Base-by-base conservation (phyloP, 1,284 basidiomycete genomes). In the Melanopsichium pennsylvanicum region DNA sequence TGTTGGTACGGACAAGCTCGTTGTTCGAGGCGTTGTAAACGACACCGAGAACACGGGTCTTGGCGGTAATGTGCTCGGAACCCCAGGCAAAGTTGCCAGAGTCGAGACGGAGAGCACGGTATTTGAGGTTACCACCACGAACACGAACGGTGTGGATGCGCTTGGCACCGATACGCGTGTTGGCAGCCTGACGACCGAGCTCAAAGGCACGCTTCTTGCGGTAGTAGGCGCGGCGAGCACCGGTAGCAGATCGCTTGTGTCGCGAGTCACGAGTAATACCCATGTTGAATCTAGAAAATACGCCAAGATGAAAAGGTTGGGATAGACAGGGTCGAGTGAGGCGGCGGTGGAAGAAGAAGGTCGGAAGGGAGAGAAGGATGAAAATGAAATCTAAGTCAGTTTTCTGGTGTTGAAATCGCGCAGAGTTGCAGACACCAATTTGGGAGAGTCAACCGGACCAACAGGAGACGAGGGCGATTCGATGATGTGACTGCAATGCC, bases 1-100 rank as follows among this genome's bases (percentile, higher is more conserved):
- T 80, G 79, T 80, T 80, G 64, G 79, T 80, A 26, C 79, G 79
- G 34, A 80, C 79, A 42, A 80, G 69, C 76, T 80, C 79, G 77
- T 80, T 80, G 75, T 80, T 80, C 47, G 79, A 80, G 51, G 79
- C 79, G 68, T 80, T 80, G 77, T 77, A 80, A 38, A 80, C 79
- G 57, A 80, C 79, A 67, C 77, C 77, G 11, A 80, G 73, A 26
- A 80, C 73, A 75, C 79, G 79, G 34, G 77, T 74, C 79, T 80
- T 80, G 70, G 74, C 72, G 11, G 79, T 80, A 52, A 80, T 77
- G 77, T 78, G 72, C 69, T 80, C 79, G 23, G 79, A 80, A 32
- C 79, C 79, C 78, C 79, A 80, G 32, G 79, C 78, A 34, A 79
- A 80, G 79, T 80, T 80, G 70, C 79, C 78, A 37, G 75, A 74